Conservation (phyloP, 2,329 filamentous ascomycete genomes). For the Lasiodiplodia hormozganensis region DNA sequence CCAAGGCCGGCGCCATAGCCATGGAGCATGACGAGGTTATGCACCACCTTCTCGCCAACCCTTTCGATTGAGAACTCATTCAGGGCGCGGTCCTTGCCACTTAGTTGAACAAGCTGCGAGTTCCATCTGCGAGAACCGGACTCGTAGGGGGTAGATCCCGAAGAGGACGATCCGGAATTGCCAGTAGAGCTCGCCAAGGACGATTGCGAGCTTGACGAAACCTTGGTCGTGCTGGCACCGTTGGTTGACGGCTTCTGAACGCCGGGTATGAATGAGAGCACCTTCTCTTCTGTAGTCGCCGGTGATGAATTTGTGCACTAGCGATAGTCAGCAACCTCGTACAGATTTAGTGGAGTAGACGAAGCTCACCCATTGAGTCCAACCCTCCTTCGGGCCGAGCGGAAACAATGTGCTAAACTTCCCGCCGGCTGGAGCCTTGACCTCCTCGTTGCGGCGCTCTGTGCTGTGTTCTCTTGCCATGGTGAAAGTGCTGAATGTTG, state of each 20-base stretch:
- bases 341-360: background rate
- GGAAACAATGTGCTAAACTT: constrained; percentile 70
- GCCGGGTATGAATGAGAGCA: constrained; percentile 85
- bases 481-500: background rate
- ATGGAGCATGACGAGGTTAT: constrained; percentile 94
- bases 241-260: constrained; percentile 74
- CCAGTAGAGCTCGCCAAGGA: constrained; percentile 45
- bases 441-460: constrained; percentile 49
- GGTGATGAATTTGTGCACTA: constrained; percentile 89
- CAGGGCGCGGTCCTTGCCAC: constrained; percentile 83
- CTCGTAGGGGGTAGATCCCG: constrained; percentile 67
- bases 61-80: constrained; percentile 95
- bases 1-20: constrained; percentile 95
- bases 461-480: background rate
- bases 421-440: constrained; percentile 42
- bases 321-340: background rate
- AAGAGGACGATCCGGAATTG: constrained; percentile 51
- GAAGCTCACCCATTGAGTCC: constrained; percentile 78
- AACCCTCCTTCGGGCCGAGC: constrained; percentile 88
- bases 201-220: constrained; percentile 51
- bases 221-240: constrained; percentile 65
- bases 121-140: constrained; percentile 86
- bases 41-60: constrained; percentile 76
- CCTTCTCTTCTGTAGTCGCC: constrained; percentile 84
- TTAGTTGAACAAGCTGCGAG: constrained; percentile 81